Percentiles rank a stretch among this genome's conserved stretches.
Evolutionary conservation across 2,329 filamentous ascomycete genomes (phyloP).

Genomic region (Botrytis paeoniae): DNA sequence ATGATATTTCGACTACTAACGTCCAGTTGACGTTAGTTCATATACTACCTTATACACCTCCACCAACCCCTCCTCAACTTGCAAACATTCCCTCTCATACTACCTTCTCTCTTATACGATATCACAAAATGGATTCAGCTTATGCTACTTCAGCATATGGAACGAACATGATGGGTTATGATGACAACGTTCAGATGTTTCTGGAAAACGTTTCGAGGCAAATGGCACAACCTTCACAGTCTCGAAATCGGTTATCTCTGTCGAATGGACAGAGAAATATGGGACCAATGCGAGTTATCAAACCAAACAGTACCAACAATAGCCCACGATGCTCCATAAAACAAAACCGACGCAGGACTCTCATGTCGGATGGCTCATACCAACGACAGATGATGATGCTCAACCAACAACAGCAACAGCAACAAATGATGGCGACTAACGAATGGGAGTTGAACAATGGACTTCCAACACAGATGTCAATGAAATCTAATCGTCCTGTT

Average conservation of each 20-base stretch:
- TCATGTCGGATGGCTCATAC: constrained; percentile 48
- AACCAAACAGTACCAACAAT: constrained; percentile 66
- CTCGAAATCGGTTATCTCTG: constrained; percentile 46
- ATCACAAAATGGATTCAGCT: constrained; percentile 33
- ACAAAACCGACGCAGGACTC: constrained; percentile 53
- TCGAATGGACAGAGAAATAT: constrained; percentile 50
- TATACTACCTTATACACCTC: constrained; percentile 15
- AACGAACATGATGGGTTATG: constrained; percentile 35
- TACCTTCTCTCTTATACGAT: constrained; percentile 2
- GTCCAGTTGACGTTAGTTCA: constrained; percentile 22
- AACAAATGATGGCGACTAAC: constrained; percentile 46
- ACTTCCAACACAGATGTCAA: constrained; percentile 29
- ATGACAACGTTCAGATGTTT: constrained; percentile 43
- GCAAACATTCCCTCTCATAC: constrained; percentile 4
- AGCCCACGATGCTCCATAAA: constrained; percentile 58
- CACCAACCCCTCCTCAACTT: constrained; percentile 13
- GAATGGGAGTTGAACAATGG: constrained; percentile 41
- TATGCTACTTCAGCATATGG: constrained; percentile 25
- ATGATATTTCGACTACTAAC: constrained; percentile 26
- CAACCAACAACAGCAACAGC: constrained; percentile 34
- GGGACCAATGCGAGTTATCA: constrained; percentile 57
- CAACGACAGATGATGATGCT: constrained; percentile 31
- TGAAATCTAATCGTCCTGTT: constrained; percentile 54
- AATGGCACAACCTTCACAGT: constrained; percentile 46
- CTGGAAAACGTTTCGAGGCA: constrained; percentile 53